Conservation (phyloP, 83 land plant species). For the Picea abies region DNA sequence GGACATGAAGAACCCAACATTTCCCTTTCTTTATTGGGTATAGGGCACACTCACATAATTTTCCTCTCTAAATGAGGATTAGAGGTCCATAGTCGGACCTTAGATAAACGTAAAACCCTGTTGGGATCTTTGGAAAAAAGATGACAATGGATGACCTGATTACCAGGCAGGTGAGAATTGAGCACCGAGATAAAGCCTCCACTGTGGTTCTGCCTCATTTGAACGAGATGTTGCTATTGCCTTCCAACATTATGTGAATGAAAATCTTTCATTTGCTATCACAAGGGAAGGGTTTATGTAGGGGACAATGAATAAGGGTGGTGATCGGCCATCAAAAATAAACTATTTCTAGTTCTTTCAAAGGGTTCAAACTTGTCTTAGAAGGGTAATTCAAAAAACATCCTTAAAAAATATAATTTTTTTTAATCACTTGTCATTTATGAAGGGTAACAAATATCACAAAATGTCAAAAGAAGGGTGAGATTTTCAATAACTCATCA, state of each 20-base stretch:
- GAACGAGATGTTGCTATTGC: slow-evolving; percentile 85
- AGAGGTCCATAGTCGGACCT: slow-evolving; percentile 49
- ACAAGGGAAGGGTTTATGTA: slow-evolving; percentile 92
- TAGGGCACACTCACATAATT: slow-evolving; percentile 70
- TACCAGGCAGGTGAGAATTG: slow-evolving; percentile 79
- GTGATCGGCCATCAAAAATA: not conserved
- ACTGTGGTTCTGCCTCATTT: slow-evolving; percentile 74
- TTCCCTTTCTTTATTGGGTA: slow-evolving; percentile 49
- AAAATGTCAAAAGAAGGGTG: too few species aligned
- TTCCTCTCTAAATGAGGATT: slow-evolving; percentile 68
- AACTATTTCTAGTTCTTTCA: too few species aligned
- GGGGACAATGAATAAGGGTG: slow-evolving; percentile 57
- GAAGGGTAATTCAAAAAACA: too few species aligned
- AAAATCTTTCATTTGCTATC: slow-evolving; percentile 77
- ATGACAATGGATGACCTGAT: slow-evolving; percentile 97
- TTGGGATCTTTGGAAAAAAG: slow-evolving; percentile 85
- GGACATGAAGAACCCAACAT: slow-evolving; percentile 51
- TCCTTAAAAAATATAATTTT: too few species aligned
- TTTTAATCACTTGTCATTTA: too few species aligned
- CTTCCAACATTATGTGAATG: slow-evolving; percentile 88
- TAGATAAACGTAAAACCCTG: slow-evolving; percentile 41
- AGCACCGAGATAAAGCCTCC: slow-evolving; percentile 84
- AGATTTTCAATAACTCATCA: too few species aligned
- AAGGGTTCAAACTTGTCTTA: too few species aligned
- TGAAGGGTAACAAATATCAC: too few species aligned